A percentile compares a stretch with the other conserved stretches of the same genome.
phyloP scores from a whole-genome alignment of 2,329 filamentous ascomycete genomes.

The Esteya vermicola region DNA sequence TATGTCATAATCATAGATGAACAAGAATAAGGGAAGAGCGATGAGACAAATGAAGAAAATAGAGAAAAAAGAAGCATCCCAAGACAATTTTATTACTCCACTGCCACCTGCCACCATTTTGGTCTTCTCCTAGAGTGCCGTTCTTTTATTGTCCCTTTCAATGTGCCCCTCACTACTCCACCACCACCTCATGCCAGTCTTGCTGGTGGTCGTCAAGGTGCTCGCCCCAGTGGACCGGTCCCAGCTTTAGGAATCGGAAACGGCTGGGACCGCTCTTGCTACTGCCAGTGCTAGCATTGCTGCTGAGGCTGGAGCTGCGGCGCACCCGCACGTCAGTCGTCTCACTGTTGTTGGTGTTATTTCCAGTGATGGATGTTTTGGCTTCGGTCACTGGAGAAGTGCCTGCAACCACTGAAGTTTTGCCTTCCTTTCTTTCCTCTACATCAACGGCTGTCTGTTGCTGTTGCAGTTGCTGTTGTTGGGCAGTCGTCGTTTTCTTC shows the following conservation, averaged over 20 bases:
- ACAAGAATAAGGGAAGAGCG: too few relatives aligned
- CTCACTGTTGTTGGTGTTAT: background rate
- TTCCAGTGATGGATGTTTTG: background rate
- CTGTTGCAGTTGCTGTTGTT: too few relatives aligned
- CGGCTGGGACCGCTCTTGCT: slow-evolving; percentile 18
- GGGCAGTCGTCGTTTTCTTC: slow-evolving; percentile 11
- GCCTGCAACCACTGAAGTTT: slow-evolving; percentile 7
- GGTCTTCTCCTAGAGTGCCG: too few relatives aligned
- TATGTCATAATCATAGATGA: too few relatives aligned
- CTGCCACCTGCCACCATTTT: too few relatives aligned
- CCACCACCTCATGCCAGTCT: slow-evolving; percentile 37
- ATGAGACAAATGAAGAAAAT: too few relatives aligned
- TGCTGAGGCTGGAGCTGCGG: slow-evolving; percentile 41
- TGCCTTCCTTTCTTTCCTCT: slow-evolving; percentile 12
- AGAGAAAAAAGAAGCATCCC: too few relatives aligned
- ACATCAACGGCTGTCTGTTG: slow-evolving; percentile 10
- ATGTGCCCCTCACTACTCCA: slow-evolving; percentile 20
- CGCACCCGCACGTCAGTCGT: slow-evolving; percentile 18
- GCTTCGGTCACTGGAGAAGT: background rate
- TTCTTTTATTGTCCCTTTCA: too few relatives aligned
- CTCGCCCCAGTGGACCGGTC: slow-evolving; percentile 50
- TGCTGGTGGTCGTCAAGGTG: slow-evolving; percentile 40
- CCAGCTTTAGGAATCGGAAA: slow-evolving; percentile 46
- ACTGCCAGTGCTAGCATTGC: slow-evolving; percentile 21
- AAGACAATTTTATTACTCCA: too few relatives aligned